Evolutionary conservation across 129 eudicot species (phyloP), one percentile per base, ranked within the genome.

Genomic region (Calendula officinalis): DNA sequence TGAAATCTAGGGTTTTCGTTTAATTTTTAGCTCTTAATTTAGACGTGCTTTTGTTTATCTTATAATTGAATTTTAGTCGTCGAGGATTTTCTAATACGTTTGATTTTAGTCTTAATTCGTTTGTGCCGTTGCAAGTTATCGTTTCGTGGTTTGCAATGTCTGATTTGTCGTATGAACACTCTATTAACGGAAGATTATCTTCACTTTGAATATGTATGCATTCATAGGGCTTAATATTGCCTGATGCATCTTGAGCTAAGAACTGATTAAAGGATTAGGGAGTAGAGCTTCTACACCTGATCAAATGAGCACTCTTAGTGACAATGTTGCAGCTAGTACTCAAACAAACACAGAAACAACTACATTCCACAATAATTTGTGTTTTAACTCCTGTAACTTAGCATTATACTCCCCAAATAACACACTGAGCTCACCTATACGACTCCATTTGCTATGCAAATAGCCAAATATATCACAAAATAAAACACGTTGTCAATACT

Each of bases 201-300:
- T 35, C 52, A 45, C 56, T 14, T 45, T 69, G 66, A 45, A 57
- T 69, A 14, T 68, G 11, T 44, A 9, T 56, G 38, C 12, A 57
- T 45, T 6, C 6, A 1, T 56, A 44, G 32, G 63, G 56, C 13
- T 67, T 37, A 38, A 54, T 53, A 3, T 67, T 6, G 34, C 12
- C 9, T 34, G 30, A 22, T 22, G 30, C 30, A 22, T 22, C 46
- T 62, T 62, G 44, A 48, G 3, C 15, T 40, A 64, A 48, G 46
- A 63, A 49, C 39, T 38, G 60, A 37, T 50, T 11, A 51, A 17
- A 66, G 12, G 61, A 42, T 53, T 51, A 12, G 58, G 7, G 61
- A 22, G 52, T 38, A 66, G 8, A 66, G 38, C 2, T 40, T 40
- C 15, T 6, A 41, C 56, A 55, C 44, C 14, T 52, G 62, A 27